Percentiles rank a stretch among this genome's conserved stretches.
These are phyloP conservation scores for Psophocarpus tetragonolobus DNA, from an alignment of 306 rosid species.

Conservation along the genomic window DNA sequence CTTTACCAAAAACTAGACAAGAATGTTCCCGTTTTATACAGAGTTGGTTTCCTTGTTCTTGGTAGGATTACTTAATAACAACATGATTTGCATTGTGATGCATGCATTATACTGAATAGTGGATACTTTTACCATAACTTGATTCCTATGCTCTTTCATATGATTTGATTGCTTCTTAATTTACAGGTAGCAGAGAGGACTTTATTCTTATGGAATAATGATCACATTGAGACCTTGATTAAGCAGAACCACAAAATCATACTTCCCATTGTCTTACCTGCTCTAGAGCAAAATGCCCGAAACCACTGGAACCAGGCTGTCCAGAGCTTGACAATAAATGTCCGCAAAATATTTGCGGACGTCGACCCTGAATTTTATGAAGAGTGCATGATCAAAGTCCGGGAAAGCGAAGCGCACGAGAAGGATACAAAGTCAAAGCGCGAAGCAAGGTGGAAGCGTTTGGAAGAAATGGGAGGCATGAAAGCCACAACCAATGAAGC, in stretches of 20 bases:
- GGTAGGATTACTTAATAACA: background rate
- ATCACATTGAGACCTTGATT: conserved; percentile 76
- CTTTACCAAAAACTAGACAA: background rate
- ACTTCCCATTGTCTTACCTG: conserved; percentile 86
- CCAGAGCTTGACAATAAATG: conserved; percentile 81
- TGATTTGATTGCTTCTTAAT: conserved; percentile 27
- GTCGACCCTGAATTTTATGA: conserved; percentile 72
- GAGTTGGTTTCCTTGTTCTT: background rate
- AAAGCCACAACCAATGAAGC: conserved; percentile 71
- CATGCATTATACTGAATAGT: conserved; percentile 22
- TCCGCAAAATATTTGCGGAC: conserved; percentile 82
- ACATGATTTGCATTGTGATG: background rate
- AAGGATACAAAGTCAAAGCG: conserved; percentile 55
- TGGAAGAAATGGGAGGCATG: conserved; percentile 88
- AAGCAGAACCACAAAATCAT: conserved; percentile 74
- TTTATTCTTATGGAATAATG: conserved; percentile 93
- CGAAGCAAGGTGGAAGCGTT: conserved; percentile 75
- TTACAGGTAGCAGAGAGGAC: conserved; percentile 97
- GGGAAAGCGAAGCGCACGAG: conserved; percentile 71
- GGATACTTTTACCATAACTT: background rate
- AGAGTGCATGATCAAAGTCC: conserved; percentile 72
- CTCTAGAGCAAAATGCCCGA: conserved; percentile 73
- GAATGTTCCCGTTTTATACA: background rate
- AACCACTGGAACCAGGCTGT: conserved; percentile 97
- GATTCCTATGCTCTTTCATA: background rate